Conservation (phyloP, 176 grass and related monocot genomes). For the Phoenix roebelenii region DNA sequence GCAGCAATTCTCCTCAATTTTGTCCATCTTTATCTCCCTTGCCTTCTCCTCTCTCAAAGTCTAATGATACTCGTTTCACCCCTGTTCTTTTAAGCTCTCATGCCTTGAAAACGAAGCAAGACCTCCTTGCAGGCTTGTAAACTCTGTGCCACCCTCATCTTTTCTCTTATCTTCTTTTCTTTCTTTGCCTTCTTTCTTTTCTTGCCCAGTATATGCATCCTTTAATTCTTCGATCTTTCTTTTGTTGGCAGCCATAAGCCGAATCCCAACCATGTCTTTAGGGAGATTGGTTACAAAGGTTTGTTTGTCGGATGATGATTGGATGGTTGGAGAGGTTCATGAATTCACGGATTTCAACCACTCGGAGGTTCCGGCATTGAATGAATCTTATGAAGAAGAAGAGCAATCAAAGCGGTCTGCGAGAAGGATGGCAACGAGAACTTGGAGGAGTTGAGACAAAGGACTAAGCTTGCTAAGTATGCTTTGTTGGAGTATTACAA, state of each 20-base stretch:
- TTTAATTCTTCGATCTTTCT: constrained; percentile 5
- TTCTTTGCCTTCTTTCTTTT: constrained; percentile 15
- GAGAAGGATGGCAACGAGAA: too few species aligned
- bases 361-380: not conserved
- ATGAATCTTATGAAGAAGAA: too few species aligned
- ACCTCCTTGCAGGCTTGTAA: constrained; percentile 15
- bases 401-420: too few species aligned
- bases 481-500: too few species aligned
- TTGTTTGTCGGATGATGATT: not conserved
- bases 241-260: not conserved
- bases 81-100: too few species aligned
- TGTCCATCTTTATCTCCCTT: too few species aligned
- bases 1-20: too few species aligned
- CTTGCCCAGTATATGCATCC: constrained; percentile 2
- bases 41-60: too few species aligned
- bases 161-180: constrained; percentile 21
- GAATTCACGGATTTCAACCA: constrained; percentile 18
- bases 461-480: too few species aligned
- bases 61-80: too few species aligned
- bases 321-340: constrained; percentile 3
- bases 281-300: not conserved
- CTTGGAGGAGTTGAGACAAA: too few species aligned
- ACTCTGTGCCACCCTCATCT: constrained; percentile 11
- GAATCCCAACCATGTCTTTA: not conserved
- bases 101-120: too few species aligned